Evolutionary conservation across 805 yeast species (phyloP).

Genomic region (Lipomyces sp.): DNA sequence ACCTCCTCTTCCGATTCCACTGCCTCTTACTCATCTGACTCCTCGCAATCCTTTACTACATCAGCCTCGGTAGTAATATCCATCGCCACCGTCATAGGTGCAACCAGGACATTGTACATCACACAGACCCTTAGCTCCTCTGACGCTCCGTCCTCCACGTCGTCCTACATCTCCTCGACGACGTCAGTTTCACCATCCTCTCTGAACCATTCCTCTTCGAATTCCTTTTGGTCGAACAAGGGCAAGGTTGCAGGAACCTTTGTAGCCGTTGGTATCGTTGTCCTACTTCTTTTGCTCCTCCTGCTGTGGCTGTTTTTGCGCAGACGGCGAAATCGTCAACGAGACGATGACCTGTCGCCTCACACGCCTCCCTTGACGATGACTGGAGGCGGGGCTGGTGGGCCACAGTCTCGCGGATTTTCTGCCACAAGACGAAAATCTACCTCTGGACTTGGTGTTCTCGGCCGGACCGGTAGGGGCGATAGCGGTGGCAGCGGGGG

Average conservation of each 20-base stretch:
- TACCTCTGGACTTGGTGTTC: slow-evolving; percentile 7
- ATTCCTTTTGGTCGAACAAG: slow-evolving; percentile 58
- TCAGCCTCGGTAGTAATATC: slow-evolving; percentile 28
- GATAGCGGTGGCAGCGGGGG: slow-evolving; percentile 15
- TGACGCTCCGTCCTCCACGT: slow-evolving; percentile 12
- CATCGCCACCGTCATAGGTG: slow-evolving; percentile 32
- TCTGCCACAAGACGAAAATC: slow-evolving; percentile 17
- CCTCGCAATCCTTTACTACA: too few species aligned
- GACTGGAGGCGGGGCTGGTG: slow-evolving; percentile 16
- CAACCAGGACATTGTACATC: slow-evolving; percentile 26
- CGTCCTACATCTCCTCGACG: slow-evolving; percentile 5
- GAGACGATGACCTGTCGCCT: slow-evolving; percentile 4
- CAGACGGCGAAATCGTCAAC: slow-evolving; percentile 29
- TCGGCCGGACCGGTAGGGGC: slow-evolving; percentile 5
- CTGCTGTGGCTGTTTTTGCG: slow-evolving; percentile 46
- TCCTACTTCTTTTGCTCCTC: slow-evolving; percentile 44
- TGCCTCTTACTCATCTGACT: too few species aligned
- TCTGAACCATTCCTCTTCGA: slow-evolving; percentile 13
- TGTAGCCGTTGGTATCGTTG: slow-evolving; percentile 70
- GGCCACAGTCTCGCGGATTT: slow-evolving; percentile 18
- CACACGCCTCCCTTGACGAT: slow-evolving; percentile 13
- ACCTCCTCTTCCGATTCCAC: not conserved
- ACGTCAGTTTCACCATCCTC: slow-evolving; percentile 4
- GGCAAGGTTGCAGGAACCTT: slow-evolving; percentile 87
- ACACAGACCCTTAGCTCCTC: slow-evolving; percentile 19